Conservation (phyloP, 306 rosid species). For the Dalbergia cultrata region DNA sequence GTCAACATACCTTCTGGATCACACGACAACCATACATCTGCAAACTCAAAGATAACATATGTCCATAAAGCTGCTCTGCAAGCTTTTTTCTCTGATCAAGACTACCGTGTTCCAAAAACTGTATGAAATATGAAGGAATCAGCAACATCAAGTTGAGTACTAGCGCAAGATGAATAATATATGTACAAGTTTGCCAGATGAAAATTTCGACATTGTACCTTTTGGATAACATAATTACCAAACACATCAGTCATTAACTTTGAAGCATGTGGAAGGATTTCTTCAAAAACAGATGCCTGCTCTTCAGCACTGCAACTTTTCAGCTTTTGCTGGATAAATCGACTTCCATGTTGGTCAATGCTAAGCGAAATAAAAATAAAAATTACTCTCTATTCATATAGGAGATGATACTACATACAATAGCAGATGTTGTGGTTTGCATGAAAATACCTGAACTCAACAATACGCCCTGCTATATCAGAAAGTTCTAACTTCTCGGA, state of each 20-base stretch:
- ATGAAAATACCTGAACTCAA: constrained; percentile 64
- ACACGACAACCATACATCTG: constrained; percentile 89
- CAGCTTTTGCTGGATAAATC: constrained; percentile 81
- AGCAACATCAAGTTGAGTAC: not conserved
- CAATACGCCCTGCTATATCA: constrained; percentile 65
- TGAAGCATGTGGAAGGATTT: constrained; percentile 68
- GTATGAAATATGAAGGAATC: constrained; percentile 29
- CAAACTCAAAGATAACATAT: constrained; percentile 67
- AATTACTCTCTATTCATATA: constrained; percentile 24
- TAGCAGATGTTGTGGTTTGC: not conserved
- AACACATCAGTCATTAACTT: constrained; percentile 72
- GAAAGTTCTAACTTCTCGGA: constrained; percentile 58
- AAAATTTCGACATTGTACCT: constrained; percentile 54
- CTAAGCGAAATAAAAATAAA: constrained; percentile 47
- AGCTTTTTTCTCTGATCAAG: constrained; percentile 68
- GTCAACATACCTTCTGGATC: constrained; percentile 71
- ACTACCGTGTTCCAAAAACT: constrained; percentile 73
- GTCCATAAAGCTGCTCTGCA: constrained; percentile 66
- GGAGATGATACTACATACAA: constrained; percentile 1
- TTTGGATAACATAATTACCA: constrained; percentile 79
- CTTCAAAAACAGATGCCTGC: constrained; percentile 68
- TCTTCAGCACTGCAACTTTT: constrained; percentile 67
- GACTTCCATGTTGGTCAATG: constrained; percentile 82
- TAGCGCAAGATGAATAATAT: constrained; percentile 17
- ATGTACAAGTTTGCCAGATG: not conserved